Base-by-base conservation (phyloP, 2,329 filamentous ascomycete species). In the Monascus ruber region DNA sequence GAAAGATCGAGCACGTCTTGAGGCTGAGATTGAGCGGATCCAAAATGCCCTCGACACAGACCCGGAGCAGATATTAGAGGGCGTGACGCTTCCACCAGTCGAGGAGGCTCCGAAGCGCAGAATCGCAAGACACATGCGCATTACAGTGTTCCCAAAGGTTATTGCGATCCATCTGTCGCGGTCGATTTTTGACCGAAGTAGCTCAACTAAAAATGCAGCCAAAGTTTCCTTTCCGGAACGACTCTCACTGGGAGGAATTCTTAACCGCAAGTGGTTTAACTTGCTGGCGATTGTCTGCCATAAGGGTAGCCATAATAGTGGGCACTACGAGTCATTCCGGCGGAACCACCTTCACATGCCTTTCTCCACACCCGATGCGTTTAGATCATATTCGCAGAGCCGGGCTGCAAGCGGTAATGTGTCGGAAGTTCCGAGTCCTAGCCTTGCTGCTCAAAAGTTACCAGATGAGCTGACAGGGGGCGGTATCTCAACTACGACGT, bases 261-360 rank as follows among this genome's bases (percentile, higher is more conserved):
- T 91, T 33, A 75, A 83, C 41, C 79, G 83, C 53, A 83, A 79
- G 47, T 82, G 76, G 56, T 98, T 95, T 63, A 85, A 81, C 52
- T 71, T 98, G 4, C 73, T 94, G 0, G 86, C 83, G 8, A 77
- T 94, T 29, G 86, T 98, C 29, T 94, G 85, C 24, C 91, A 98
- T 58, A 94, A 94, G 54, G 91, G 91, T 31, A 93, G 85, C 45
- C 91, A 98, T 59, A 82, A 94, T 55, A 94, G 87, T 52, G 91
- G 91, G 1, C 91, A 98, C 58, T 98, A 98, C 65, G 91, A 98
- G 60, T 89, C 87, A 1, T 96, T 96, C 61, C 76, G 91, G 28
- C 77, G 91, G 31, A 91, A 96, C 61, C 82, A 85, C 42, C 65
- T 85, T 6, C 77, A 81, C 37, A 68, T 82, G 3, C 88, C 88